A percentile compares a stretch with the other conserved stretches of the same genome.
Evolutionary conservation across 1,139 yeast genomes (phyloP).

Genomic region (Magnusiomyces fungicola): DNA sequence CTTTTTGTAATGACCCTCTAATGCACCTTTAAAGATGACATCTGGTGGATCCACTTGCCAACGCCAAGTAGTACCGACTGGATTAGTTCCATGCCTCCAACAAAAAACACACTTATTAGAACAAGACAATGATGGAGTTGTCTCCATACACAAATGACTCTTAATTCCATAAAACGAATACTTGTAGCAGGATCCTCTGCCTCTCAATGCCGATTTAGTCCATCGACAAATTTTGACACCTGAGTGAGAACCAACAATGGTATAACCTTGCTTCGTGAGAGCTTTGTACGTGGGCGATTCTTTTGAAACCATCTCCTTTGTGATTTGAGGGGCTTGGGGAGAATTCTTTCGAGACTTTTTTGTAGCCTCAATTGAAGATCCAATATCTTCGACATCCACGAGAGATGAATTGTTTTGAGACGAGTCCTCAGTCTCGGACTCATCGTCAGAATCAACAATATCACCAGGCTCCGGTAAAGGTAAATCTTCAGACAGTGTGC

Average conservation of each 20-base stretch:
- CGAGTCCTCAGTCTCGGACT: conserved; percentile 36
- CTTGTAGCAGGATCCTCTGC: conserved; percentile 91
- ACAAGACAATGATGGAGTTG: conserved; percentile 90
- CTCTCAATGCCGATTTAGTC: conserved; percentile 92
- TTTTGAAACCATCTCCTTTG: conserved; percentile 81
- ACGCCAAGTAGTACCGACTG: conserved; percentile 93
- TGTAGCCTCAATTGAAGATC: conserved; percentile 29
- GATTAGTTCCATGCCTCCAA: conserved; percentile 97
- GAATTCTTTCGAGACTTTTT: conserved; percentile 11
- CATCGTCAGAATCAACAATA: conserved; percentile 43
- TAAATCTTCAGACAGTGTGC: conserved; percentile 60
- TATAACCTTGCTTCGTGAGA: conserved; percentile 86
- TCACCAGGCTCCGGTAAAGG: conserved; percentile 33
- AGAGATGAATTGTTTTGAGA: conserved; percentile 21
- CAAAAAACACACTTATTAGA: conserved; percentile 94
- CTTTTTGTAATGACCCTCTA: conserved; percentile 82
- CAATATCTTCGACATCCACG: conserved; percentile 86
- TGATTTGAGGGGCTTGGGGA: conserved; percentile 18
- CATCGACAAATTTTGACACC: conserved; percentile 95
- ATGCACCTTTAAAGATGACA: conserved; percentile 73
- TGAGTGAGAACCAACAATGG: conserved; percentile 88
- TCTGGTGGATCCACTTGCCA: conserved; percentile 94
- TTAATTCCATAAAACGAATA: conserved; percentile 86
- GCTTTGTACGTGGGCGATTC: conserved; percentile 86
- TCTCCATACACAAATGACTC: conserved; percentile 91